A percentile compares a stretch with the other conserved stretches of the same genome.
Conservation (phyloP, 352 stramenopile species). For the Phytopythium mirpurense region DNA sequence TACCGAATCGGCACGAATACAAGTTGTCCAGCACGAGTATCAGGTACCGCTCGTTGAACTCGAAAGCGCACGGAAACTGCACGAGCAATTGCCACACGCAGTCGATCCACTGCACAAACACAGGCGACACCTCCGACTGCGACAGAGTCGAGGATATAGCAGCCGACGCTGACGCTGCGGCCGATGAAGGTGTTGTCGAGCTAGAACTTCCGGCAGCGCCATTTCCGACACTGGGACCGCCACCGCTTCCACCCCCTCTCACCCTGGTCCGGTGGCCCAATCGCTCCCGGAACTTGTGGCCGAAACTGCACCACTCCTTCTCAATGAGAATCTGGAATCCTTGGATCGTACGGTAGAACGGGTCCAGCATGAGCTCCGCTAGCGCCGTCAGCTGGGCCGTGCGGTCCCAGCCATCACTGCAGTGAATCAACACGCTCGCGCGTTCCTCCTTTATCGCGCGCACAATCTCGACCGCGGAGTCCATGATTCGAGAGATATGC, state of each 20-base stretch:
- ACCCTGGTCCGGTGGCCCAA: conserved; percentile 28
- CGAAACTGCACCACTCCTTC: conserved; percentile 89
- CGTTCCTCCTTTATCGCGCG: conserved; percentile 73
- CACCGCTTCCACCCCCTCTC: not conserved
- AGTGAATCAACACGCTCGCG: conserved; percentile 96
- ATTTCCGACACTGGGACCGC: not conserved
- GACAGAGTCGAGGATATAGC: conserved; percentile 5
- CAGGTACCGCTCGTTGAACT: conserved; percentile 84
- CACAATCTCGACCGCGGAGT: conserved; percentile 81
- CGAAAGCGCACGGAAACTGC: conserved; percentile 78
- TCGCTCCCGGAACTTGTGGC: conserved; percentile 85
- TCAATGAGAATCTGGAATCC: conserved; percentile 86
- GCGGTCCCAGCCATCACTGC: conserved; percentile 97
- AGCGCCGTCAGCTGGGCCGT: conserved; percentile 85
- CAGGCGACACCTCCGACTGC: conserved; percentile 94
- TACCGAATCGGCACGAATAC: conserved; percentile 85
- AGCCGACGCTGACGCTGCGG: conserved; percentile 1
- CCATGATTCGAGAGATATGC: conserved; percentile 72
- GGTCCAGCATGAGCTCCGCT: conserved; percentile 85
- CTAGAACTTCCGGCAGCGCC: conserved; percentile 26
- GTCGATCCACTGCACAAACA: conserved; percentile 94
- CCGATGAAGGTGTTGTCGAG: not conserved
- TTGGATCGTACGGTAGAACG: conserved; percentile 85
- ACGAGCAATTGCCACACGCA: conserved; percentile 78
- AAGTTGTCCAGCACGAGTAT: conserved; percentile 80